Conservation (phyloP, 108 stramenopile genomes). For the Poteriospumella lacustris region DNA sequence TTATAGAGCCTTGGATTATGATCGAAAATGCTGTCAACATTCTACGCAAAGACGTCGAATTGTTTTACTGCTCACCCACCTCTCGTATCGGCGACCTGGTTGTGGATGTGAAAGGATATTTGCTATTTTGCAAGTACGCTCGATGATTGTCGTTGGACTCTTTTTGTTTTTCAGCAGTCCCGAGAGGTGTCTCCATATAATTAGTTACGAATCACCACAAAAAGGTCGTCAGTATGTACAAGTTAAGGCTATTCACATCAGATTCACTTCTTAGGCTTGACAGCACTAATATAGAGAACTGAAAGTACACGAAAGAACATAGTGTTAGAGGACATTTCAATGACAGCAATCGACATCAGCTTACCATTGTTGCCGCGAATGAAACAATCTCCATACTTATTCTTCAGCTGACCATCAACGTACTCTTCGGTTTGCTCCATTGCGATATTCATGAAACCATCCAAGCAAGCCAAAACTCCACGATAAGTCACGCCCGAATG, state of each 20-base stretch:
- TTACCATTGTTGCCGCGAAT: conserved; percentile 96
- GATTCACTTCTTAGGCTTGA: not conserved
- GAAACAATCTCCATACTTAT: conserved; percentile 97
- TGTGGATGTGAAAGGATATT: not conserved
- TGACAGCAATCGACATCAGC: not conserved
- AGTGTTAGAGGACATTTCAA: not conserved
- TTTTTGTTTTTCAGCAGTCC: too few species aligned
- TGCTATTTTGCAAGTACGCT: not conserved
- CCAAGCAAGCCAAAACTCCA: conserved; percentile 89
- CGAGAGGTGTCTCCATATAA: too few species aligned
- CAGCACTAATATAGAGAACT: not conserved
- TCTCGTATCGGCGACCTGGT: not conserved
- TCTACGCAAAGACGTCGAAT: not conserved
- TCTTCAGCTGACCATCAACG: conserved; percentile 91
- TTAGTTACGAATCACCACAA: too few species aligned
- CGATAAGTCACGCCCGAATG: conserved; percentile 92
- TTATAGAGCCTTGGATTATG: not conserved
- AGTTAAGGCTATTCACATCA: too few species aligned
- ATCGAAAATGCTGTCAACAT: not conserved
- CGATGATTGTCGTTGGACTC: too few species aligned
- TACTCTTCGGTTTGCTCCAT: conserved; percentile 99
- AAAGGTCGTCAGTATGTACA: too few species aligned
- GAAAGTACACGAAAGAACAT: not conserved
- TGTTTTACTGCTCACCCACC: not conserved
- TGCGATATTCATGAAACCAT: conserved; percentile 99